These are phyloP conservation scores for Abrus precatorius DNA, from an alignment of 306 rosid genomes.

Conservation along the genomic window DNA sequence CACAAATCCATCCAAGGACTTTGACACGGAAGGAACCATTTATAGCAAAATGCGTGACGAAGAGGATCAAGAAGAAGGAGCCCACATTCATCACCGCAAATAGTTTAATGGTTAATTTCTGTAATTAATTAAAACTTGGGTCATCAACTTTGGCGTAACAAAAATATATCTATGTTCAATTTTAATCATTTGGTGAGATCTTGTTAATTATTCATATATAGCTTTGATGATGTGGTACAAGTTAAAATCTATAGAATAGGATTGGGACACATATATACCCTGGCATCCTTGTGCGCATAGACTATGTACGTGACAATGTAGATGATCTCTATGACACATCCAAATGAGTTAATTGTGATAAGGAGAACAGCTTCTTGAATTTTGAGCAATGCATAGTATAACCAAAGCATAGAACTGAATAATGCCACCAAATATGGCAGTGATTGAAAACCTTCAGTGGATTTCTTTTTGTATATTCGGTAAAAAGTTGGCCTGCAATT, in stretches of 20 bases:
- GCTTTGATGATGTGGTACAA: background rate
- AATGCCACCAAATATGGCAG: slow-evolving; percentile 81
- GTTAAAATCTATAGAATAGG: background rate
- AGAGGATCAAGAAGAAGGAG: slow-evolving; percentile 52
- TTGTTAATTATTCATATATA: background rate
- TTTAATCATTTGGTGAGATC: background rate
- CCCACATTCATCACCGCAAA: slow-evolving; percentile 63
- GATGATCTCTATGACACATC: slow-evolving; percentile 63
- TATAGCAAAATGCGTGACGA: slow-evolving; percentile 46
- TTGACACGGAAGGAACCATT: slow-evolving; percentile 35
- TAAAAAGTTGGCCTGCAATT: slow-evolving; percentile 73
- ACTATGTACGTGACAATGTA: slow-evolving; percentile 62
- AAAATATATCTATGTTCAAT: background rate
- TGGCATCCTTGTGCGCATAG: slow-evolving; percentile 59
- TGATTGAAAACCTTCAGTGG: slow-evolving; percentile 75
- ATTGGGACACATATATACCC: slow-evolving; percentile 55
- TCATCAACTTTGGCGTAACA: background rate
- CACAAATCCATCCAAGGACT: slow-evolving; percentile 81
- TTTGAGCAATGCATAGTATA: slow-evolving; percentile 67
- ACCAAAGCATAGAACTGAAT: slow-evolving; percentile 79
- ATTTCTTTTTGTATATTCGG: slow-evolving; percentile 66
- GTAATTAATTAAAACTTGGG: background rate
- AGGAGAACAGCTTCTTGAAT: slow-evolving; percentile 51
- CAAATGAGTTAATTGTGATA: slow-evolving; percentile 74
- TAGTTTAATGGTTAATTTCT: slow-evolving; percentile 61